Conservation (phyloP, 2,329 filamentous ascomycete species). For the Talaromyces atroroseus region DNA sequence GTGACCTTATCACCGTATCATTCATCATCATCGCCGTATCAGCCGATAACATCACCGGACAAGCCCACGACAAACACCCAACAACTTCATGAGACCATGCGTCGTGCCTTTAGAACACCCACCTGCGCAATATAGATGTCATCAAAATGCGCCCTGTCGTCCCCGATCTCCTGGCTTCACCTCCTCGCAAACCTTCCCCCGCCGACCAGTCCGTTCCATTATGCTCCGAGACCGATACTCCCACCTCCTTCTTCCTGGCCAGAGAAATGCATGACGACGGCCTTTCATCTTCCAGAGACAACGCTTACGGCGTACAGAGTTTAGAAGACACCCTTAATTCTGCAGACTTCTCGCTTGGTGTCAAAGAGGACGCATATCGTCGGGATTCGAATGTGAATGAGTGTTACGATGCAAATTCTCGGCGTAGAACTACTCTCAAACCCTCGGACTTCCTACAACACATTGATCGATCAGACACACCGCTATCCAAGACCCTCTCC, state of each 20-base stretch:
- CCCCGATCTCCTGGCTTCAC: constrained; percentile 28
- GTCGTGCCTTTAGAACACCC: neutral
- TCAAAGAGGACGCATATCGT: constrained; percentile 6
- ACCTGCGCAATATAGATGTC: neutral
- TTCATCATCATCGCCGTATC: neutral
- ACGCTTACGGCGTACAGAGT: constrained; percentile 13
- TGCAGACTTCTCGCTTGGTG: constrained; percentile 2
- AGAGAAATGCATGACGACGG: constrained; percentile 29
- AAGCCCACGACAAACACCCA: neutral
- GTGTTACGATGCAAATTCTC: constrained; percentile 20
- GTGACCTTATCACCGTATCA: constrained; percentile 13
- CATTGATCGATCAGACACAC: constrained; percentile 15
- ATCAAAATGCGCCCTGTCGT: constrained; percentile 34
- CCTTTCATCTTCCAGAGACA: constrained; percentile 1
- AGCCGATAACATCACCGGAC: neutral
- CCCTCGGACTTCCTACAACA: constrained; percentile 19
- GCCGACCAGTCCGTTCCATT: constrained; percentile 26
- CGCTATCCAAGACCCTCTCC: constrained; percentile 10
- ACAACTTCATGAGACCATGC: neutral
- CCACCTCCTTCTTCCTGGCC: constrained; percentile 57
- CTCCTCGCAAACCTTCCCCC: constrained; percentile 32
- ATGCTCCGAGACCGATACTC: constrained; percentile 36
- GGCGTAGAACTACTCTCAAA: constrained; percentile 29
- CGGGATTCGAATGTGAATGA: constrained; percentile 18
- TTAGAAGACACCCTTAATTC: constrained; percentile 12